Conservation (phyloP, 164 flowering plant species). For the Vitis cinerea region DNA sequence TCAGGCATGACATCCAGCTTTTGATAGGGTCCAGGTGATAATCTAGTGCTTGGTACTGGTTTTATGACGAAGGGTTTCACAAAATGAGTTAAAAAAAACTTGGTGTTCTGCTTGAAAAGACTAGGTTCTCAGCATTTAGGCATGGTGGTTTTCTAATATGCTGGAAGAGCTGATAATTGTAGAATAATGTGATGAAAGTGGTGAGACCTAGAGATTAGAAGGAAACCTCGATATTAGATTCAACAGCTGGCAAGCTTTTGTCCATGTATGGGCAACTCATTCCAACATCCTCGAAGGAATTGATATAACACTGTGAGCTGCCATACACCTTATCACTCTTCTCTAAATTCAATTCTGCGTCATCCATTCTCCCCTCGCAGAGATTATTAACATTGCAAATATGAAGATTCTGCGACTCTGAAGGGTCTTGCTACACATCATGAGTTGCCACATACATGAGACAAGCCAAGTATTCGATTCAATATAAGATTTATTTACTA, state of each 20-base stretch:
- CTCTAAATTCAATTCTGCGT: slow-evolving; percentile 36
- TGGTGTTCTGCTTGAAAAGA: no score
- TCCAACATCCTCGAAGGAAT: slow-evolving; percentile 31
- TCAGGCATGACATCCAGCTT: slow-evolving; percentile 36
- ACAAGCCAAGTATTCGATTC: no score
- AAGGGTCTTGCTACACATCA: no score
- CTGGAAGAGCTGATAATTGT: no score
- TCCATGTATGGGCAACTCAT: slow-evolving; percentile 39
- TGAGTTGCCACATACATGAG: no score
- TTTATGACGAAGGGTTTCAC: no score
- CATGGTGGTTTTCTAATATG: no score
- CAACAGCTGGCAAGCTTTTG: slow-evolving; percentile 38
- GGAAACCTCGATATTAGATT: slow-evolving; percentile 56
- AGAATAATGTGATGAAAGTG: neutral
- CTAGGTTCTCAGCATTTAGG: no score
- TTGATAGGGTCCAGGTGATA: neutral
- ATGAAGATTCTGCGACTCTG: no score
- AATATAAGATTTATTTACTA: no score
- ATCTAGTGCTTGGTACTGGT: neutral
- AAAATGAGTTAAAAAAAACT: no score
- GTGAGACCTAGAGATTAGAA: neutral
- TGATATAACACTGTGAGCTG: slow-evolving; percentile 27
- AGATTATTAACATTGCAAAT: slow-evolving; percentile 17
- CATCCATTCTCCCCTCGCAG: slow-evolving; percentile 40
- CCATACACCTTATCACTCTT: slow-evolving; percentile 37